Percentiles rank a stretch among this genome's conserved stretches.
phyloP scores from a whole-genome alignment of 2,329 filamentous ascomycete genomes.

The Fusarium nanum region DNA sequence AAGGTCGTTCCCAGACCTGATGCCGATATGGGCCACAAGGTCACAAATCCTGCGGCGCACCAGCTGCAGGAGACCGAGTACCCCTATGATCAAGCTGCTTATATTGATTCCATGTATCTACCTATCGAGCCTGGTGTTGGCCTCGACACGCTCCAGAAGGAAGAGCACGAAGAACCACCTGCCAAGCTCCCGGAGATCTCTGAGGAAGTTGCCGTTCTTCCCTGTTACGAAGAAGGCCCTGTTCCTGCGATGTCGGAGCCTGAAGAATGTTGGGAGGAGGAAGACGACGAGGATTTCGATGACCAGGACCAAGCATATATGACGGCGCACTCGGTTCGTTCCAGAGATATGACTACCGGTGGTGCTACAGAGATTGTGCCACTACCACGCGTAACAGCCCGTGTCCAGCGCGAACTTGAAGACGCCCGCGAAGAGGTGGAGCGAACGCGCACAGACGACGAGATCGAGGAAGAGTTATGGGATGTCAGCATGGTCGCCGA shows the following conservation, averaged over 20 bases:
- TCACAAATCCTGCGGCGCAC: conserved; percentile 20
- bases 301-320: conserved; percentile 75
- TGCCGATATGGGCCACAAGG: conserved; percentile 20
- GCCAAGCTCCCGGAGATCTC: conserved; percentile 49
- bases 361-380: conserved; percentile 71
- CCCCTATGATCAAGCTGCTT: conserved; percentile 44
- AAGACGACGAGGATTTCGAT: conserved; percentile 76
- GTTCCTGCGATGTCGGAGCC: conserved; percentile 53
- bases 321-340: conserved; percentile 79
- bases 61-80: conserved; percentile 36
- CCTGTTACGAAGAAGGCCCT: conserved; percentile 42
- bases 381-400: conserved; percentile 73
- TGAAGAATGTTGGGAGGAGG: conserved; percentile 83
- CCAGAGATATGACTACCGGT: conserved; percentile 70
- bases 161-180: conserved; percentile 40
- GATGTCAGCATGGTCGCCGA: conserved; percentile 98
- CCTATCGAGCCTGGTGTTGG: conserved; percentile 42
- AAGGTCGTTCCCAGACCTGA: conserved; percentile 38
- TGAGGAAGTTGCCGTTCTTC: conserved; percentile 46
- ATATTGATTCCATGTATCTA: conserved; percentile 46
- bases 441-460: conserved; percentile 74
- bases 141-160: conserved; percentile 42
- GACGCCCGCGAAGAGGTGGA: conserved; percentile 74
- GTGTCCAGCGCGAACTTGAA: conserved; percentile 78
- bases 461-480: conserved; percentile 88